Conservation (phyloP, 2,329 filamentous ascomycete species). For the Zymoseptoria ardabiliae region DNA sequence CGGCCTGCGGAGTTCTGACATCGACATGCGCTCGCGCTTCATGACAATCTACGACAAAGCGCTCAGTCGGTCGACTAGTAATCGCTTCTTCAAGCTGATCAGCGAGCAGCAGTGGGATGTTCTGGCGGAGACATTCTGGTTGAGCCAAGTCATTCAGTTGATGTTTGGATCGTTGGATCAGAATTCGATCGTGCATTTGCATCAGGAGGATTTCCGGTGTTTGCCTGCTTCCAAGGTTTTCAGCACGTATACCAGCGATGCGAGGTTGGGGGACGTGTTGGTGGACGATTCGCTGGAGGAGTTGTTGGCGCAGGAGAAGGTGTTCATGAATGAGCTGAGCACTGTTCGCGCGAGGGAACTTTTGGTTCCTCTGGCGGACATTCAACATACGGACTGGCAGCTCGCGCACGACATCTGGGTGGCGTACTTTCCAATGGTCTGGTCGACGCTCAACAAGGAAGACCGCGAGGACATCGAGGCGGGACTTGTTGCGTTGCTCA, state of each 20-base stretch:
- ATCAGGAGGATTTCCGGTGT: constrained; percentile 75
- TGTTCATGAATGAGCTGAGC: constrained; percentile 75
- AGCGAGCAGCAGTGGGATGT: constrained; percentile 96
- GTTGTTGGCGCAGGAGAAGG: constrained; percentile 68
- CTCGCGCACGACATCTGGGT: constrained; percentile 88
- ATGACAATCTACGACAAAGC: constrained; percentile 94
- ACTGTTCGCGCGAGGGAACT: constrained; percentile 84
- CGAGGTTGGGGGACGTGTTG: constrained; percentile 57
- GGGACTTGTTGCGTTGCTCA: constrained; percentile 80
- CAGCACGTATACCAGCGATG: constrained; percentile 64
- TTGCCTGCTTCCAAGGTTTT: constrained; percentile 68
- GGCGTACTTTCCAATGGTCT: constrained; percentile 83
- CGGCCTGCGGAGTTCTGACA: constrained; percentile 83
- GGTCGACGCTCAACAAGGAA: constrained; percentile 80
- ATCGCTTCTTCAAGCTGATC: constrained; percentile 81
- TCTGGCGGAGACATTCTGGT: constrained; percentile 89
- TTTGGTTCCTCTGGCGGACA: constrained; percentile 79
- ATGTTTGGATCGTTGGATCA: constrained; percentile 86
- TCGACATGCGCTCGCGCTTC: constrained; percentile 95
- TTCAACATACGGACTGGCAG: constrained; percentile 80
- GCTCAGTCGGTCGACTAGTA: constrained; percentile 83
- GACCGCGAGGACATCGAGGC: constrained; percentile 86
- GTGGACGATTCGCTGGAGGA: constrained; percentile 74
- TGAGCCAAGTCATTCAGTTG: constrained; percentile 88
- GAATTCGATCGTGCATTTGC: constrained; percentile 68